Evolutionary conservation across 139 green algal genomes (phyloP).

Genomic region (Micractinium sp.): DNA sequence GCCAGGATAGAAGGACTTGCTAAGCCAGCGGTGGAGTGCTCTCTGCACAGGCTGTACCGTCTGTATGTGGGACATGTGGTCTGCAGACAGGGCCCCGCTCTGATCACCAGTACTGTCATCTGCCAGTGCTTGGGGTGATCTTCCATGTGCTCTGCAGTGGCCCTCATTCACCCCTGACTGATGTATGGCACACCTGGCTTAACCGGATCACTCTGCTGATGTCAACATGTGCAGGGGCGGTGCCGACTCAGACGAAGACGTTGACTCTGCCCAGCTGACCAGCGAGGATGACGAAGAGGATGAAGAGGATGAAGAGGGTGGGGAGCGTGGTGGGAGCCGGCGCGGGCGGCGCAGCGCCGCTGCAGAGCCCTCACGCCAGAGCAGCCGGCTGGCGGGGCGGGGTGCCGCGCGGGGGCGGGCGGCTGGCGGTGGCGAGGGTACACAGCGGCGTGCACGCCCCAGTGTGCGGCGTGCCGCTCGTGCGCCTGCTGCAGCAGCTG

Average conservation of each 20-base stretch:
- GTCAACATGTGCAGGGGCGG: too few species aligned
- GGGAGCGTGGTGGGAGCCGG: neutral
- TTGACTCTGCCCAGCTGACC: neutral
- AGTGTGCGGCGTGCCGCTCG: neutral
- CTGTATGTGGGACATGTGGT: too few species aligned
- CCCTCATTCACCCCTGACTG: too few species aligned
- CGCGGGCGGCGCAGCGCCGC: neutral
- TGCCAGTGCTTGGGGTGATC: too few species aligned
- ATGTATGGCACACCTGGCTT: too few species aligned
- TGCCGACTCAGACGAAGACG: too few species aligned
- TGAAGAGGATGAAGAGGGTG: constrained; percentile 1
- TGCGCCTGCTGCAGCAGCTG: neutral
- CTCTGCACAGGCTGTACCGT: neutral
- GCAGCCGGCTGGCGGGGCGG: constrained; percentile 14
- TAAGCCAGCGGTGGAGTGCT: neutral
- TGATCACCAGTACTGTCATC: too few species aligned
- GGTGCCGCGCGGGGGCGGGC: neutral
- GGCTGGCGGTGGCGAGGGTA: neutral
- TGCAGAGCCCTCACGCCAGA: neutral
- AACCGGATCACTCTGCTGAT: too few species aligned
- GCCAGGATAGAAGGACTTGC: neutral
- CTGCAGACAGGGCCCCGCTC: too few species aligned
- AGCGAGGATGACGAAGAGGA: constrained; percentile 14
- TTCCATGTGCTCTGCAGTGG: too few species aligned
- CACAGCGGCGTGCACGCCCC: neutral